Evolutionary conservation across 2,329 filamentous ascomycete species (phyloP), one percentile per base, ranked within the genome.

Genomic region (Escovopsis sp.): DNA sequence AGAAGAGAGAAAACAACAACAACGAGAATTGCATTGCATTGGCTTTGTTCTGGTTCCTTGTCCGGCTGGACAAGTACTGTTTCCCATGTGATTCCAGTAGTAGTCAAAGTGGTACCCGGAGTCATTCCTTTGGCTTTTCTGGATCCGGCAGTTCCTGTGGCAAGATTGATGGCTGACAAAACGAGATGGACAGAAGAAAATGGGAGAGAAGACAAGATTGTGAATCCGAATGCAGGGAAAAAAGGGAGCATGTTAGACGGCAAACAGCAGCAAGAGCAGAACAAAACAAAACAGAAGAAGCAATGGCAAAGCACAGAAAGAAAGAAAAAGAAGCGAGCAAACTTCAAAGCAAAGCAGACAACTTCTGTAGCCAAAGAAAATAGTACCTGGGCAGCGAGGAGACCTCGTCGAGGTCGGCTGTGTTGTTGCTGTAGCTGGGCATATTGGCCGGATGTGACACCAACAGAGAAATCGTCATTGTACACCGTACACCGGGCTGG

Each of bases 351-450:
- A 51, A 57, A 56, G 27, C 7, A 29, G 27, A 8, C 7, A 59
- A 25, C 24, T 14, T 43, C 44, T 35, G 36, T 40, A 45, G 41
- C 41, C 43, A 66, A 59, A 59, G 65, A 68, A 67, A 67, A 66
- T 68, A 73, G 64, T 77, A 77, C 73, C 73, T 77, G 65, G 70
- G 66, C 57, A 74, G 68, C 55, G 70, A 71, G 57, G 72, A 67
- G 61, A 72, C 70, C 62, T 76, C 71, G 59, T 74, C 70, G 62
- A 74, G 67, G 57, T 74, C 70, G 61, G 67, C 56, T 53, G 66
- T 51, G 45, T 53, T 64, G 46, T 53, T 64, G 54, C 64, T 71
- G 65, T 65, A 73, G 61, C 65, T 65, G 57, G 71, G 63, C 71
- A 75, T 74, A 53, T 64, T 56, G 51, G 57, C 65, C 63, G 59